Evolutionary conservation across 306 rosid species (phyloP), one percentile per base, ranked within the genome.

Genomic region (Ormosia emarginata): DNA sequence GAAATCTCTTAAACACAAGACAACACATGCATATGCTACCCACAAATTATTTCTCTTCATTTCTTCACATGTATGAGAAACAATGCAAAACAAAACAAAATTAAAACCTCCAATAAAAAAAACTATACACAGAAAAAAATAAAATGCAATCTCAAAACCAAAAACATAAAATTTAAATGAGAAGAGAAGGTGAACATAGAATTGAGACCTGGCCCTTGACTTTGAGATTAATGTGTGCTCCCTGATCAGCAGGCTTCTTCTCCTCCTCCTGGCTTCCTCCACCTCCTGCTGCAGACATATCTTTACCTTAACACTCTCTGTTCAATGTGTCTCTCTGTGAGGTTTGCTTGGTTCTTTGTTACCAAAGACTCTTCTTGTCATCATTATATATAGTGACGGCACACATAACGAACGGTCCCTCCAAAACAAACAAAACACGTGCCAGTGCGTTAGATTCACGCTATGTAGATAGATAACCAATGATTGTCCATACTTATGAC

Each of bases 191-290:
- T 71, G 64, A 64, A 44, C 2, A 39, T 6, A 46, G 65, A 63
- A 46, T 4, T 46, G 34, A 13, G 13, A 92, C 97, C 94, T 92
- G 97, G 55, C 91, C 90, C 87, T 90, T 92, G 82, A 90, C 94
- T 86, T 91, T 91, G 83, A 91, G 92, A 63, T 88, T 88, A 15
- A 91, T 88, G 77, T 86, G 92, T 13, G 84, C 84, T 4, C 77
- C 29, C 46, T 85, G 88, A 69, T 87, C 94, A 49, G 50, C 43
- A 6, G 90, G 88, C 72, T 91, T 91, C 87, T 71, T 91, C 74
- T 85, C 91, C n/a, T 88, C 92, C 41, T 76, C 86, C 61, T 74
- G 82, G 49, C 74, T 87, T 33, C 78, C 81, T 17, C 86, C 83
- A 7, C 86, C 87, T 5, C 71, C 83, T 1, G 85, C 41, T 17